These are phyloP conservation scores for Colletotrichum sansevieriae DNA, from an alignment of 2,329 filamentous ascomycete genomes.

Conservation along the genomic window DNA sequence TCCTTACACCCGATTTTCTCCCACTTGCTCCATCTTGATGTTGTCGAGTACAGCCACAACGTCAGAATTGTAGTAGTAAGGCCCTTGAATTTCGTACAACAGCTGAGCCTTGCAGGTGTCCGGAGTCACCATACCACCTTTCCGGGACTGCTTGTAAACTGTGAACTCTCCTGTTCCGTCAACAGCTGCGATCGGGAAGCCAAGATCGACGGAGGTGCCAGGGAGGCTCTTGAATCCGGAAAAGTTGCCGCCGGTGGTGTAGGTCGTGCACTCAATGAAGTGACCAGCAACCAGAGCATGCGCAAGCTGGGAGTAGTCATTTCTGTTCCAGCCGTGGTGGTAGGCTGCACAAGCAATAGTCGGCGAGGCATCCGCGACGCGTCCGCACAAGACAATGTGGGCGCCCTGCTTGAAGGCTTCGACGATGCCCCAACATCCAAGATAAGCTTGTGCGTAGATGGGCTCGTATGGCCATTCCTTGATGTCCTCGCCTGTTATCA, in stretches of 20 bases:
- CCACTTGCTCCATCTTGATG: constrained; percentile 61
- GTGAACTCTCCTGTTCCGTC: constrained; percentile 57
- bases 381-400: constrained; percentile 58
- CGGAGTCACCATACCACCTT: constrained; percentile 44
- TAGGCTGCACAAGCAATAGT: constrained; percentile 66
- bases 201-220: constrained; percentile 52
- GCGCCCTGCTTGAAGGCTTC: constrained; percentile 56
- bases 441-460: constrained; percentile 59
- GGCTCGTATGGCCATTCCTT: constrained; percentile 43
- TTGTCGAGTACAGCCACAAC: constrained; percentile 55
- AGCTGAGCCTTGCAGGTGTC: constrained; percentile 54
- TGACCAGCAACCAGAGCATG: constrained; percentile 61
- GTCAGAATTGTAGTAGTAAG: constrained; percentile 59
- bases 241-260: constrained; percentile 66
- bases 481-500: constrained; percentile 12
- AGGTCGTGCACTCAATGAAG: constrained; percentile 64
- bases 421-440: constrained; percentile 60
- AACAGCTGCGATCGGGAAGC: constrained; percentile 65
- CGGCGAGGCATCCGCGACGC: constrained; percentile 59
- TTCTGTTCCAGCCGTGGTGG: constrained; percentile 62
- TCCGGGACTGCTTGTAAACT: constrained; percentile 60
- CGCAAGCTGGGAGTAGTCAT: constrained; percentile 60
- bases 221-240: constrained; percentile 59
- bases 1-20: constrained; percentile 50
- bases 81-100: constrained; percentile 53